A percentile compares a stretch with the other conserved stretches of the same genome.
Evolutionary conservation across 2,329 filamentous ascomycete species (phyloP).

Genomic region (Aspergillus oerlinghausenensis): DNA sequence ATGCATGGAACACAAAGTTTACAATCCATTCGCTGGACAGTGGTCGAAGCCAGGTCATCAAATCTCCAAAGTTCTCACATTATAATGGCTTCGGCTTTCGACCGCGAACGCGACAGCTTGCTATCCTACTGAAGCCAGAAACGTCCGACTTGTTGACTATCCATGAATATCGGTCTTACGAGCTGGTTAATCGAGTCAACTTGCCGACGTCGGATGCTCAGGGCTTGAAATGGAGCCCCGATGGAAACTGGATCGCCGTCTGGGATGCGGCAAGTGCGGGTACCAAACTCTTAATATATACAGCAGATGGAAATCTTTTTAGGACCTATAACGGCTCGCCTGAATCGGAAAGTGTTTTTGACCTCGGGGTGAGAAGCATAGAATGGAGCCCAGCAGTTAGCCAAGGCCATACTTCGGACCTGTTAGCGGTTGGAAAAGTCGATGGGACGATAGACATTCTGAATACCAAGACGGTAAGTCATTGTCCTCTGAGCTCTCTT

Average conservation of each 20-base stretch:
- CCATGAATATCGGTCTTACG: constrained; percentile 33
- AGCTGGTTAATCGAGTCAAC: constrained; percentile 28
- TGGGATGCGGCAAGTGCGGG: constrained; percentile 52
- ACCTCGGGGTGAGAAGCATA: constrained; percentile 49
- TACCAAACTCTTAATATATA: constrained; percentile 52
- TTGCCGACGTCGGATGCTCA: constrained; percentile 53
- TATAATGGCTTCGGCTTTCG: constrained; percentile 36
- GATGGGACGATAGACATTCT: constrained; percentile 48
- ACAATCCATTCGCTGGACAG: constrained; percentile 33
- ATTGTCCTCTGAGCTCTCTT: not conserved
- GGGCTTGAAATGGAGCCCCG: constrained; percentile 55
- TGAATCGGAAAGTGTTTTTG: constrained; percentile 35
- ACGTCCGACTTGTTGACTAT: constrained; percentile 35
- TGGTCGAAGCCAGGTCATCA: constrained; percentile 36
- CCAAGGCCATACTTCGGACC: constrained; percentile 26
- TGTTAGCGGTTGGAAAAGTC: constrained; percentile 48
- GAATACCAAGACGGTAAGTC: constrained; percentile 38
- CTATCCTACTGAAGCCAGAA: constrained; percentile 38
- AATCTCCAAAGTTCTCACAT: constrained; percentile 36
- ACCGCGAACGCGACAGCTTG: constrained; percentile 36
- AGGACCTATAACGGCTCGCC: constrained; percentile 45
- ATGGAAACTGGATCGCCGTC: constrained; percentile 56
- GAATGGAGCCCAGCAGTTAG: constrained; percentile 47
- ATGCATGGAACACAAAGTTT: constrained; percentile 37
- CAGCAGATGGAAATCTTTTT: constrained; percentile 56